Evolutionary conservation across 345 rosid genomes (phyloP).

Genomic region (Pseudoturritis turrita): DNA sequence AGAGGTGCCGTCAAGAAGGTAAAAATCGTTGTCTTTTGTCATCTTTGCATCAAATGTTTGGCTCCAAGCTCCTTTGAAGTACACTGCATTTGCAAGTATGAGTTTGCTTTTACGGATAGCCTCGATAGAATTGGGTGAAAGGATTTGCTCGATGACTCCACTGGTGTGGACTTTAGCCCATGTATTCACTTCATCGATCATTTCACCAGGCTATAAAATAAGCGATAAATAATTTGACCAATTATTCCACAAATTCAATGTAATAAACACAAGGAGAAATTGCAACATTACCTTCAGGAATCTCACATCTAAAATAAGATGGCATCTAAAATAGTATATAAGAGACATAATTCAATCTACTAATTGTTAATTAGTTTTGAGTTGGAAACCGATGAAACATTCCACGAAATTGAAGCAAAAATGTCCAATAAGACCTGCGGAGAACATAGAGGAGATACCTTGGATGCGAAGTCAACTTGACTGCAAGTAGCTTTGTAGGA

Average conservation of each 20-base stretch:
- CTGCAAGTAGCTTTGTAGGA: slow-evolving; percentile 49
- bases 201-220: slow-evolving; percentile 49
- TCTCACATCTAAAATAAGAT: too few species aligned
- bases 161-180: slow-evolving; percentile 60
- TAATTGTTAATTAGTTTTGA: too few species aligned
- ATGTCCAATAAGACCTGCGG: too few species aligned
- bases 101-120: slow-evolving; percentile 32
- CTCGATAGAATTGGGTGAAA: slow-evolving; percentile 46
- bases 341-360: too few species aligned
- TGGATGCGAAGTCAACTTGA: slow-evolving; percentile 56
- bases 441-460: slow-evolving; percentile 37
- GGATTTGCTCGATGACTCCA: slow-evolving; percentile 61
- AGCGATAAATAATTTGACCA: neutral
- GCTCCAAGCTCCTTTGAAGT: slow-evolving; percentile 70
- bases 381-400: too few species aligned
- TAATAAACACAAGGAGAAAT: too few species aligned
- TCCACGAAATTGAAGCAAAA: neutral
- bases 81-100: slow-evolving; percentile 61
- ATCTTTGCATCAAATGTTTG: slow-evolving; percentile 41
- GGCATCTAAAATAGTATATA: too few species aligned
- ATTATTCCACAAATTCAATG: neutral
- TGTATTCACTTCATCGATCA: slow-evolving; percentile 40
- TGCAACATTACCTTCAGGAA: too few species aligned
- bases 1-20: slow-evolving; percentile 47
- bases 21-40: slow-evolving; percentile 51